Evolutionary conservation across 2,329 filamentous ascomycete species (phyloP).

Genomic region (Botrytis deweyae): DNA sequence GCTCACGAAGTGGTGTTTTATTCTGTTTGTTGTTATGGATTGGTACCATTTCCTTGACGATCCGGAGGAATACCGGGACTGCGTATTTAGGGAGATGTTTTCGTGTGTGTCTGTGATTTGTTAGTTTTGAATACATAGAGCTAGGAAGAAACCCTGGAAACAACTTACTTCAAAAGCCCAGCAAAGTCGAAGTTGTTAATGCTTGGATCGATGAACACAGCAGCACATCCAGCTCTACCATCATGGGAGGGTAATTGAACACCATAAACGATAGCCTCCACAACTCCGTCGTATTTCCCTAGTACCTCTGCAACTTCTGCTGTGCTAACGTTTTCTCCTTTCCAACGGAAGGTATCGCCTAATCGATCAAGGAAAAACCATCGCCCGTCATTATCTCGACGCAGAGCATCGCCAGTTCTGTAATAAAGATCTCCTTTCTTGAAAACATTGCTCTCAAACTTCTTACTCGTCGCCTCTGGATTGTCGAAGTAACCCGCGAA

Average conservation of each 20-base stretch:
- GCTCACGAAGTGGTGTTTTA: constrained; percentile 66
- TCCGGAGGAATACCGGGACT: constrained; percentile 69
- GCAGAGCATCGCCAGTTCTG: constrained; percentile 65
- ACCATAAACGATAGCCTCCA: constrained; percentile 70
- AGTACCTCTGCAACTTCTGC: constrained; percentile 66
- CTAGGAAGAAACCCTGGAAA: neutral
- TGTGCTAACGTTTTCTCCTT: constrained; percentile 67
- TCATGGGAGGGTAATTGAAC: constrained; percentile 65
- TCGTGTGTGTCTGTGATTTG: constrained; percentile 48
- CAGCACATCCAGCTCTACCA: constrained; percentile 66
- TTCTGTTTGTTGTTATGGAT: constrained; percentile 81
- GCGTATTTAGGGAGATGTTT: constrained; percentile 68
- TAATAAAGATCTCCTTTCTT: constrained; percentile 67
- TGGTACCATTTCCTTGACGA: constrained; percentile 57
- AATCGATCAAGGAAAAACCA: constrained; percentile 71
- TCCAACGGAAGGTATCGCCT: constrained; percentile 75
- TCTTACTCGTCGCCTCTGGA: constrained; percentile 63
- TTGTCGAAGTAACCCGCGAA: constrained; percentile 72
- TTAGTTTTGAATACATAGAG: constrained; percentile 1
- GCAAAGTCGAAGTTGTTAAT: constrained; percentile 57
- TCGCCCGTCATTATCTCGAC: constrained; percentile 59
- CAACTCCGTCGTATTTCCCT: constrained; percentile 56
- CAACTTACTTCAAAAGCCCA: constrained; percentile 52
- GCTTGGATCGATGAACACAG: constrained; percentile 56
- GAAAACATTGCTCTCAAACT: constrained; percentile 64